These are phyloP conservation scores for Blattamonas nauphoetae DNA, from an alignment of 78 protist species.

Conservation along the genomic window DNA sequence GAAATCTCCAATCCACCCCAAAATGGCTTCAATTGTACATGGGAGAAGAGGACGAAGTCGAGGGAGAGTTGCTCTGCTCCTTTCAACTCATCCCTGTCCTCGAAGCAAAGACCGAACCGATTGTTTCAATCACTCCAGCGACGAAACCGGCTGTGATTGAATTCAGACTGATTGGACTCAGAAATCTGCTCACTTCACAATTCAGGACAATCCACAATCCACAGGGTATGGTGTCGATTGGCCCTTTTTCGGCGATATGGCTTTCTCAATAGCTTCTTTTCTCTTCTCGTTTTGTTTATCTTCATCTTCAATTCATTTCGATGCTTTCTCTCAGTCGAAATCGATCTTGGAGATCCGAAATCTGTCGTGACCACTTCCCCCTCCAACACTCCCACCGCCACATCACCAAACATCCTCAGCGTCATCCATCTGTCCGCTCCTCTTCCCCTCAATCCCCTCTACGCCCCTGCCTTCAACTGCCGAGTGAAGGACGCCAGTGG, in stretches of 20 bases:
- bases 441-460: constrained; percentile 2
- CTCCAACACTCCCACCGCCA: not conserved
- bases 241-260: too few relatives aligned
- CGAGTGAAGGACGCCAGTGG: not conserved
- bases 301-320: too few relatives aligned
- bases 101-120: not conserved
- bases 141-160: constrained; percentile 7
- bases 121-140: not conserved
- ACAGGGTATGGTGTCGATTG: too few relatives aligned
- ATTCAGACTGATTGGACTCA: constrained; percentile 1
- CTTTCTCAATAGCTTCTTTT: too few relatives aligned
- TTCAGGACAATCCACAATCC: too few relatives aligned
- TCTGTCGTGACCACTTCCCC: not conserved
- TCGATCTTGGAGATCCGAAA: not conserved
- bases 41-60: not conserved
- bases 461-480: constrained; percentile 1
- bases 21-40: not conserved
- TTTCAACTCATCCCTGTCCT: constrained; percentile 10
- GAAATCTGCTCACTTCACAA: not conserved
- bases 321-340: not conserved
- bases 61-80: constrained; percentile 11
- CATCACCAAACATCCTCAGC: not conserved
- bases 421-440: not conserved
- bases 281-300: too few relatives aligned
- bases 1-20: not conserved